Evolutionary conservation across 2,329 filamentous ascomycete genomes (phyloP).

Genomic region (Sarocladium kiliense): DNA sequence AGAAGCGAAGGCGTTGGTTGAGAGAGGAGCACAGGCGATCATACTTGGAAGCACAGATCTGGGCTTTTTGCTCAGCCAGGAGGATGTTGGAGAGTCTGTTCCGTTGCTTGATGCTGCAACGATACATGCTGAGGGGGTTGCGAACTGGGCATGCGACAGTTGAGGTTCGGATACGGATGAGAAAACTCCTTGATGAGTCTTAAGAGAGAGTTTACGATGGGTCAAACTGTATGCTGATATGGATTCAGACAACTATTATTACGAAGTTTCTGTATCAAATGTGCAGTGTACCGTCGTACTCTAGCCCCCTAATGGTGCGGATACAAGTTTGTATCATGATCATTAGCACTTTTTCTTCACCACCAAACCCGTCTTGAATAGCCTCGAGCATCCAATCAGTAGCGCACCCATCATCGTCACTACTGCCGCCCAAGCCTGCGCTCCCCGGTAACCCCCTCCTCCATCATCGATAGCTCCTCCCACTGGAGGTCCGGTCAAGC

Average conservation of each 20-base stretch:
- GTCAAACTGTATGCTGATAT: too few relatives aligned
- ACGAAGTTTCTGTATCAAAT: neutral
- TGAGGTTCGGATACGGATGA: neutral
- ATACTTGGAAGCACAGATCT: slow-evolving; percentile 13
- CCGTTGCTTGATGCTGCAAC: slow-evolving; percentile 11
- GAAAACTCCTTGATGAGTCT: too few relatives aligned
- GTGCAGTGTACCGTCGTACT: too few relatives aligned
- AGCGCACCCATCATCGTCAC: slow-evolving; percentile 2
- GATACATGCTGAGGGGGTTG: slow-evolving; percentile 11
- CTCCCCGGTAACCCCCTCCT: neutral
- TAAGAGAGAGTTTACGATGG: too few relatives aligned
- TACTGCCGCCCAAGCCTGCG: neutral
- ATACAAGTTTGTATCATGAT: too few relatives aligned
- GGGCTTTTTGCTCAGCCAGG: slow-evolving; percentile 11
- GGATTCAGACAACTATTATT: too few relatives aligned
- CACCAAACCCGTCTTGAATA: slow-evolving; percentile 1
- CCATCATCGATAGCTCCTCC: slow-evolving; percentile 22
- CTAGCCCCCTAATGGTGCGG: too few relatives aligned
- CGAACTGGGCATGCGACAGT: neutral
- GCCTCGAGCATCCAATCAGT: neutral
- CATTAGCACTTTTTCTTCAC: slow-evolving; percentile 2
- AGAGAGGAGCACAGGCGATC: slow-evolving; percentile 10
- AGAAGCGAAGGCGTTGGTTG: slow-evolving; percentile 8
- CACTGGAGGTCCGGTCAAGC: slow-evolving; percentile 33
- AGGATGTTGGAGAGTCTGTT: slow-evolving; percentile 11